Evolutionary conservation across 1,284 basidiomycete genomes (phyloP).

Genomic region (Bjerkandera adusta): DNA sequence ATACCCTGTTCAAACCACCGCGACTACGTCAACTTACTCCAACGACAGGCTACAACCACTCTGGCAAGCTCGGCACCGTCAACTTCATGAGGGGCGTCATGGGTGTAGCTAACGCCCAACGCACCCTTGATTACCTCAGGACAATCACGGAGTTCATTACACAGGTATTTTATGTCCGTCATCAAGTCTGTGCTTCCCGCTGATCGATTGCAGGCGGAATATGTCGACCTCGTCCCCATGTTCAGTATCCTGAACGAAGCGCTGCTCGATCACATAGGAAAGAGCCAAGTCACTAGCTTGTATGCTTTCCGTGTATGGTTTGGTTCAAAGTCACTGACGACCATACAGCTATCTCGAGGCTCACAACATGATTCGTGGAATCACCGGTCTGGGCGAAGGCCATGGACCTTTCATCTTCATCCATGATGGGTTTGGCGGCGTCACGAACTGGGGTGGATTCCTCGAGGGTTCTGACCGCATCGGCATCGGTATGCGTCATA

Average conservation of each 20-base stretch:
- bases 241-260: conserved; percentile 43
- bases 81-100: conserved; percentile 63
- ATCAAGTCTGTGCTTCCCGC: not conserved
- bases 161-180: conserved; percentile 28
- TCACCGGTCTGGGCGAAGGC: conserved; percentile 54
- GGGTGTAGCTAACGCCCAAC: conserved; percentile 62
- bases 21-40: not conserved
- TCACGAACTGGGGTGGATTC: conserved; percentile 45
- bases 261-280: conserved; percentile 37
- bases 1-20: not conserved
- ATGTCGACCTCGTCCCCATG: conserved; percentile 48
- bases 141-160: conserved; percentile 57
- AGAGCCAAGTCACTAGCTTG: conserved; percentile 35
- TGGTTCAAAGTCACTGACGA: conserved; percentile 49
- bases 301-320: conserved; percentile 19
- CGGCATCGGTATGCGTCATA: conserved; percentile 39
- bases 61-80: conserved; percentile 43
- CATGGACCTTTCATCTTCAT: conserved; percentile 55
- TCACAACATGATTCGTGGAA: conserved; percentile 51
- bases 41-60: conserved; percentile 49
- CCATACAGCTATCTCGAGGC: conserved; percentile 50
- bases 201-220: conserved; percentile 34
- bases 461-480: conserved; percentile 55
- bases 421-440: conserved; percentile 44
- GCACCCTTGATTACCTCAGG: conserved; percentile 56